phyloP scores from a whole-genome alignment of 2,329 filamentous ascomycete genomes.

The Alternaria metachromatica region DNA sequence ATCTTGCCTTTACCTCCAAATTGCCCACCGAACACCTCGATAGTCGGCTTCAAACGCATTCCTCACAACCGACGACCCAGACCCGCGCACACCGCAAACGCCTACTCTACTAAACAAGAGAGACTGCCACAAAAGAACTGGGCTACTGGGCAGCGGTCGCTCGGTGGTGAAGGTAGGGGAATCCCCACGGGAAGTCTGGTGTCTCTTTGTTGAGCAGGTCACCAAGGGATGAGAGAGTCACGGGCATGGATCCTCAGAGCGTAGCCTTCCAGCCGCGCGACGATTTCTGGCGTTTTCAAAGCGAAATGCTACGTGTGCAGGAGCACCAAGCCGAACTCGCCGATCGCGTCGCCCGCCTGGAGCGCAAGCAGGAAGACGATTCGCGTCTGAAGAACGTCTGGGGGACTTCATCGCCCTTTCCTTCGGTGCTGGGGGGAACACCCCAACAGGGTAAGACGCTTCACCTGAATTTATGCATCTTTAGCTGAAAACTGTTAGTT shows the following conservation, averaged over 20 bases:
- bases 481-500: conserved; percentile 59
- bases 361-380: conserved; percentile 69
- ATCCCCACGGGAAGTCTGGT: conserved; percentile 19
- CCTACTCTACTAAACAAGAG: neutral
- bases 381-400: conserved; percentile 81
- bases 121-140: neutral
- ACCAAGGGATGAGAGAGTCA: conserved; percentile 41
- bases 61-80: neutral
- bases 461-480: neutral
- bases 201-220: conserved; percentile 30
- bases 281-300: conserved; percentile 70
- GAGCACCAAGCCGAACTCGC: conserved; percentile 66
- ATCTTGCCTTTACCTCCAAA: neutral
- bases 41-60: neutral
- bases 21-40: neutral
- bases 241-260: conserved; percentile 67
- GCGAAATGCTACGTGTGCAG: conserved; percentile 67
- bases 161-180: conserved; percentile 20
- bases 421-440: conserved; percentile 80
- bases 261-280: conserved; percentile 67
- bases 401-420: conserved; percentile 84
- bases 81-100: neutral
- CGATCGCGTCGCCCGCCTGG: conserved; percentile 66
- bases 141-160: conserved; percentile 16
- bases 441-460: conserved; percentile 78